Evolutionary conservation across 352 stramenopile genomes (phyloP), one percentile per base, ranked within the genome.

Genomic region (Pythium brachiatum): DNA sequence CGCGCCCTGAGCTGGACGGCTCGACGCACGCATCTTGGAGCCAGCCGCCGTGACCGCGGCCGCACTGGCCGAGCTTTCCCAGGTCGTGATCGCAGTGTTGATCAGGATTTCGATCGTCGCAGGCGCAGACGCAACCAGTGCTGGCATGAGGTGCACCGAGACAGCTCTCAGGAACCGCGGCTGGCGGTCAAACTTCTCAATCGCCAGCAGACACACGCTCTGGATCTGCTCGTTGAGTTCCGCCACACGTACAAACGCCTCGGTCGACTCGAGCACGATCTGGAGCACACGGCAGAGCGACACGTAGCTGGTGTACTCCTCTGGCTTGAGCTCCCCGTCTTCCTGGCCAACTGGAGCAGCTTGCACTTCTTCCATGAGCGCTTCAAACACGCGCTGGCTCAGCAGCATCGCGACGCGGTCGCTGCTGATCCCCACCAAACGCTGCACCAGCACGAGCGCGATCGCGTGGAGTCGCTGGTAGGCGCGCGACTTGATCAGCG

Each of bases 271-370:
- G 5, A 70, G 29, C 6, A 60, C 64, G 27, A 87, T 29, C 57
- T 85, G 66, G 47, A 88, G 60, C 29, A 86, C 64, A 9, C 64
- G 60, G 34, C 82, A 88, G 7, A 91, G 55, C 36, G 82, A 75
- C 8, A 69, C 66, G 44, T 75, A 88, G 57, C 76, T 79, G 7
- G 53, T 34, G 18, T 62, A 51, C 4, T 61, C 53, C 0, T 31
- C 26, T 39, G 53, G 39, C 23, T 67, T 60, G 20, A 2, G 25
- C 13, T 43, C 66, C 6, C 26, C 34, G 53, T 41, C n/a, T 25
- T 58, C 36, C 9, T 74, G 21, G 12, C 43, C 7, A 9, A 73
- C 58, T n/a, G 61, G 57, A 12, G n/a, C 32, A 26, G 51, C 18
- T 12, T 59, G 39, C 18, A 31, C 26, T 34, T 56, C 34, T 2